Evolutionary conservation across 495 filamentous ascomycete genomes (phyloP).

Genomic region (Hypoxylon lienhwacheense): DNA sequence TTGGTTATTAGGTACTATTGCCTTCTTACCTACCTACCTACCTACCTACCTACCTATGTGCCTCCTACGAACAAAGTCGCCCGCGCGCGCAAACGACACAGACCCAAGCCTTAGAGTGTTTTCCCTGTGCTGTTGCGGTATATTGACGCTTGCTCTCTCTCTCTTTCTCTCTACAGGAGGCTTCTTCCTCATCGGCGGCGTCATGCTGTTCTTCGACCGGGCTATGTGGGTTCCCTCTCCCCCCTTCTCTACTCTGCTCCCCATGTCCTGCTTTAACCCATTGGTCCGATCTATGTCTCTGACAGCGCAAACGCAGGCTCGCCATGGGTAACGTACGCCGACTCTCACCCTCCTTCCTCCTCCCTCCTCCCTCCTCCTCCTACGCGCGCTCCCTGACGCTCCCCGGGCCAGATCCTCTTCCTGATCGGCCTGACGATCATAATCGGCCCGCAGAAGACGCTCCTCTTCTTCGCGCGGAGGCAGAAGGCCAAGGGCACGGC

Average conservation of each 20-base stretch:
- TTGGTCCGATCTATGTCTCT: not conserved
- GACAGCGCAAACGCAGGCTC: conserved; percentile 53
- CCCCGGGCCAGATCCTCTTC: conserved; percentile 77
- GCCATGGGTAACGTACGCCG: conserved; percentile 81
- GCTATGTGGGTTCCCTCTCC: conserved; percentile 73
- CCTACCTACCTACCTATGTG: conserved; percentile 3
- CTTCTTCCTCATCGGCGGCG: conserved; percentile 90
- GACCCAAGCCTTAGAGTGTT: too few relatives aligned
- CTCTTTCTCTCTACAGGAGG: conserved; percentile 69
- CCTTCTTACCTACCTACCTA: conserved; percentile 16
- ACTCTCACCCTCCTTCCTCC: not conserved
- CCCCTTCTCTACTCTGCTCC: not conserved
- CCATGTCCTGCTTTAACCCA: not conserved
- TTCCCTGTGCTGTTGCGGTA: conserved; percentile 18
- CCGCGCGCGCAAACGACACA: not conserved
- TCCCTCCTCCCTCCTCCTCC: not conserved
- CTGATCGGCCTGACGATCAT: conserved; percentile 92
- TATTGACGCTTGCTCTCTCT: conserved; percentile 10
- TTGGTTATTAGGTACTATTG: conserved; percentile 59
- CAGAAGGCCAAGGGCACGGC: conserved; percentile 91
- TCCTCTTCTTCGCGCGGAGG: conserved; percentile 87
- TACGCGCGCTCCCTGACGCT: not conserved
- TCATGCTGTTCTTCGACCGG: conserved; percentile 95
- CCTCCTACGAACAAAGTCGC: not conserved
- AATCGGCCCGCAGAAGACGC: conserved; percentile 89